Evolutionary conservation across 2,329 filamentous ascomycete genomes (phyloP), one percentile per base, ranked within the genome.

Genomic region (Alternaria atra): DNA sequence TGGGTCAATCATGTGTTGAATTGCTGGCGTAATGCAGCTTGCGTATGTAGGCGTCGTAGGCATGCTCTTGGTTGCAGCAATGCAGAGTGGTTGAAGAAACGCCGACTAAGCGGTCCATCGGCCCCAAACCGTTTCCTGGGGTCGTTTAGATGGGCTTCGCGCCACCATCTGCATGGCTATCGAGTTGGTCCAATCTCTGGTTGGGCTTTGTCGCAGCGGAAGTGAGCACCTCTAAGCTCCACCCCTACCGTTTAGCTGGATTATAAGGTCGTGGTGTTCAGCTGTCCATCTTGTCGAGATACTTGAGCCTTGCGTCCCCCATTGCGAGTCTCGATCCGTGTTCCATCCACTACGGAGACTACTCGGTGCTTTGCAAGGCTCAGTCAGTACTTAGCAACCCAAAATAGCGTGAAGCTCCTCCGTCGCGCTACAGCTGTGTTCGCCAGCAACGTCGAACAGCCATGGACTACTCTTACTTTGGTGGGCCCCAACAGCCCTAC

Each of bases 391-490:
- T 30, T 37, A n/a, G 32, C 42, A 42, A 32, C 9, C 25, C n/a
- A 8, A 12, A 52, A 13, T 32, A 42, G 50, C 50, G 50, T 39
- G 35, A 25, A 52, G 20, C 32, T 51, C n/a, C 50, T 47, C 23
- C 12, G 29, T 35, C 17, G 30, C 40, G 32, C 29, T 60, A 29
- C 32, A 42, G 17, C 44, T 57, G 30, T n/a, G 23, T 25, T n/a
- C 53, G 15, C 42, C 57, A 42, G 52, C 55, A 35, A 46, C 46
- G 27, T 35, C 48, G 17, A 37, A 17, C 35, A 29, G 23, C 67
- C 52, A 88, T 89, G 86, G 85, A 88, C 68, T 88, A 86, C 74
- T 80, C 82, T 54, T 87, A 85, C 74, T 88, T 84, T 74, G 72
- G 76, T 52, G 70, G 80, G 17, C 76, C 79, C 34, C 74, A 74